Evolutionary conservation across 306 rosid species (phyloP).

Genomic region (Vicia villosa): DNA sequence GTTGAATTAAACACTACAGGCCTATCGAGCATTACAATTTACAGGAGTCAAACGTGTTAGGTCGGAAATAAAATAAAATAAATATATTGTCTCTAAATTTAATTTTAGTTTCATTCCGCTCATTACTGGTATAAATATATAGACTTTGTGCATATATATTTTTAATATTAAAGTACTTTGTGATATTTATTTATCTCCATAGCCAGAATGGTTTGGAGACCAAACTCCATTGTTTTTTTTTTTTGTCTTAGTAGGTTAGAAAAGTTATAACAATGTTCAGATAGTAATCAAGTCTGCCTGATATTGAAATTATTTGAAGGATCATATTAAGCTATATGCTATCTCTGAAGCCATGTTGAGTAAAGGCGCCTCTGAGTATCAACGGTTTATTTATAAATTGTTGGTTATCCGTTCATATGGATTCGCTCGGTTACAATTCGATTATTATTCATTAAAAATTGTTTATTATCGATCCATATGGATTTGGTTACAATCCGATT

Average conservation of each 20-base stretch:
- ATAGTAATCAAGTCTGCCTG: background rate
- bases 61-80: slow-evolving; percentile 1
- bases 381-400: no score
- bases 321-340: no score
- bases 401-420: no score
- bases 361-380: no score
- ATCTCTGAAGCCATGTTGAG: no score
- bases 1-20: slow-evolving; percentile 22
- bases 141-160: background rate
- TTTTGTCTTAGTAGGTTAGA: background rate
- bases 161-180: background rate
- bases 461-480: no score
- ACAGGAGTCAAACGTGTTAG: background rate
- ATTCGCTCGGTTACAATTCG: no score
- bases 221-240: background rate
- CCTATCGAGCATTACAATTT: background rate
- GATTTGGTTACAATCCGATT: no score
- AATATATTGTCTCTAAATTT: slow-evolving; percentile 1
- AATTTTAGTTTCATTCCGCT: background rate
- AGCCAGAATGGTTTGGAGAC: background rate
- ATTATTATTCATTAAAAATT: no score
- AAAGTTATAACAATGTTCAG: background rate
- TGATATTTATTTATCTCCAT: background rate
- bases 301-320: no score
- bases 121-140: background rate